Percentiles rank a stretch among this genome's conserved stretches.
Evolutionary conservation across 2,329 filamentous ascomycete species (phyloP).

Genomic region (Colletotrichum cordylinicola): DNA sequence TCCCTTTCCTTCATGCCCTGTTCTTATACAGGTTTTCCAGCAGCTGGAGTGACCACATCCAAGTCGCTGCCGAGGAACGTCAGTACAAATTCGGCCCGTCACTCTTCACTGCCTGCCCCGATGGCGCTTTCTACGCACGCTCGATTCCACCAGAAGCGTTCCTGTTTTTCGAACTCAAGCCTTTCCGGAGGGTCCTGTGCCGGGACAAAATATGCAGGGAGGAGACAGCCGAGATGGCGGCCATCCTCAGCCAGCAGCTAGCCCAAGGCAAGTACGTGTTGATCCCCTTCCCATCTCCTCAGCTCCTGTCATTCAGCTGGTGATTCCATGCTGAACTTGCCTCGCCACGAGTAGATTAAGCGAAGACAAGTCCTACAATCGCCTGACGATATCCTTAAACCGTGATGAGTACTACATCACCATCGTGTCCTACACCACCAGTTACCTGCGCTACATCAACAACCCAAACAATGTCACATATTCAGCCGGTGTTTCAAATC

Average conservation of each 20-base stretch:
- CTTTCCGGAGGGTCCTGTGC: not conserved
- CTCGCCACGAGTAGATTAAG: not conserved
- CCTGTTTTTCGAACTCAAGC: not conserved
- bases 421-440: not conserved
- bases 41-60: not conserved
- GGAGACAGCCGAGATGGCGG: not conserved
- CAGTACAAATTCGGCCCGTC: not conserved
- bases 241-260: not conserved
- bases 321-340: not conserved
- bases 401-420: not conserved
- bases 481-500: not conserved
- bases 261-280: not conserved
- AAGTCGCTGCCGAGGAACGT: not conserved
- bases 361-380: not conserved
- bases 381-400: not conserved
- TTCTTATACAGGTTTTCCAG: not conserved
- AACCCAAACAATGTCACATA: not conserved
- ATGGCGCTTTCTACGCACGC: not conserved
- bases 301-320: not conserved
- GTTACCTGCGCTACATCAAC: not conserved
- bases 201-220: not conserved
- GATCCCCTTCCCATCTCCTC: not conserved
- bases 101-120: not conserved
- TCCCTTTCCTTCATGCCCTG: not conserved
- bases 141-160: not conserved